Base-by-base conservation (phyloP, 2,329 filamentous ascomycete species). In the Colletotrichum sp. region DNA sequence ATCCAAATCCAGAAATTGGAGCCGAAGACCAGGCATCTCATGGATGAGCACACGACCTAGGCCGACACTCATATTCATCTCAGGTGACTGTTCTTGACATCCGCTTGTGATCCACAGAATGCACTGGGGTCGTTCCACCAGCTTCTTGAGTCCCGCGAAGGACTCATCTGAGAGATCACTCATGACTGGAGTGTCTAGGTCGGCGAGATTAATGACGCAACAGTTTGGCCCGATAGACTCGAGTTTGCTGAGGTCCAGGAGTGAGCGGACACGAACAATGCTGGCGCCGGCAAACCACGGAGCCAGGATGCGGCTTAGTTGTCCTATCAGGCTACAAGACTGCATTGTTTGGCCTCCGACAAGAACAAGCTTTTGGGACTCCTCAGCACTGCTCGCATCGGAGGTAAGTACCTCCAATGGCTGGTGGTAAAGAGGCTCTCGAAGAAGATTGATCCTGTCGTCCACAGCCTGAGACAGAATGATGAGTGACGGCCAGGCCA, bases 131-230 rank as follows among this genome's bases (percentile, higher is more conserved):
- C 71, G n/a, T 5, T 74, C 68, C 21, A 76, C 76, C 6, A 80
- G 18, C 14, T 64, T 61, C 30, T 80, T 78, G 16, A 81, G 52
- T 6, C 67, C 76, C 2, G 75, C 73, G 55, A 80, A 72, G 9
- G 72, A 77, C 3, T 57, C 60, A 83, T 86, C 60, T 0, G 80
- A 71, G 24, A 89, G 79, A 26, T 84, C 83, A 6, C 80, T 78
- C 13, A 83, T 77, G 12, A 84, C 78, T 13, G 76, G 65, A 13
- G 63, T 59, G 13, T 80, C 78, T 34, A 74, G 48, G 39, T 74
- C 72, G 26, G 61, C 14, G 1, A 61, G 18, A 30, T 61, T 61
- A 28, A 61, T 34, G 28, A 61, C 28, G 1, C 14, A 30, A 61
- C 26, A 61, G 13, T n/a, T 34, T 30, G 9, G 5, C 18, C 59